These are phyloP conservation scores for Coemansia sp. DNA, from an alignment of 192 early-diverging fungal genomes.

Conservation along the genomic window DNA sequence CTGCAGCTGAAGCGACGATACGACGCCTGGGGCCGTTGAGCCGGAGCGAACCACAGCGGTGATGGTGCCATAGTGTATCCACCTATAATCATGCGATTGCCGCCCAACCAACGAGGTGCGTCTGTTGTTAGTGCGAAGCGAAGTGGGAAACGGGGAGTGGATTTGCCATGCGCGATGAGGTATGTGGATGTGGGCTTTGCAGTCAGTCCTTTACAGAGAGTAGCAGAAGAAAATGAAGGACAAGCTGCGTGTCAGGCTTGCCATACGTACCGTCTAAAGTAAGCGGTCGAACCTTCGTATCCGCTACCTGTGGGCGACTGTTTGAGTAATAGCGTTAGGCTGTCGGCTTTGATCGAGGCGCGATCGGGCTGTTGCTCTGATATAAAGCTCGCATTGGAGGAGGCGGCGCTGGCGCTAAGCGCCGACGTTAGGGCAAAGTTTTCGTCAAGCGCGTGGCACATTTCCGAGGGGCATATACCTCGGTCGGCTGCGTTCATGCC, in stretches of 20 bases:
- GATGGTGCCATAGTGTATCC: conserved; percentile 64
- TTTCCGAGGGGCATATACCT: conserved; percentile 31
- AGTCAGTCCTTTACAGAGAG: neutral
- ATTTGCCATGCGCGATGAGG: neutral
- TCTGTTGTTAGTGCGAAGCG: neutral
- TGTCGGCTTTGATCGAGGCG: conserved; percentile 47
- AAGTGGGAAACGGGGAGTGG: neutral
- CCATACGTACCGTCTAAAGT: conserved; percentile 32
- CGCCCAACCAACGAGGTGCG: no score
- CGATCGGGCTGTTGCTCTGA: conserved; percentile 57
- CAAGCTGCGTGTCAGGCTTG: no score
- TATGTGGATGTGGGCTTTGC: neutral
- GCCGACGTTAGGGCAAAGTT: conserved; percentile 15
- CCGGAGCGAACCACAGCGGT: conserved; percentile 60
- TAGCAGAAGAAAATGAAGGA: neutral
- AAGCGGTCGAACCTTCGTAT: conserved; percentile 52
- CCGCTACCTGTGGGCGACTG: conserved; percentile 40
- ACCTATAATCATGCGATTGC: no score
- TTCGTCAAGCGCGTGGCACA: conserved; percentile 20
- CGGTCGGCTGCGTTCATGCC: conserved; percentile 46
- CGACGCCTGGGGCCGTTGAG: conserved; percentile 57
- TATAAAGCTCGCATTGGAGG: conserved; percentile 46
- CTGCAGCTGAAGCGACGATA: conserved; percentile 64
- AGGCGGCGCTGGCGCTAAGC: neutral
- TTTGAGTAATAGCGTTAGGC: conserved; percentile 48